These are phyloP conservation scores for Penicillium sumatraense DNA, from an alignment of 2,329 filamentous ascomycete genomes.

Conservation along the genomic window DNA sequence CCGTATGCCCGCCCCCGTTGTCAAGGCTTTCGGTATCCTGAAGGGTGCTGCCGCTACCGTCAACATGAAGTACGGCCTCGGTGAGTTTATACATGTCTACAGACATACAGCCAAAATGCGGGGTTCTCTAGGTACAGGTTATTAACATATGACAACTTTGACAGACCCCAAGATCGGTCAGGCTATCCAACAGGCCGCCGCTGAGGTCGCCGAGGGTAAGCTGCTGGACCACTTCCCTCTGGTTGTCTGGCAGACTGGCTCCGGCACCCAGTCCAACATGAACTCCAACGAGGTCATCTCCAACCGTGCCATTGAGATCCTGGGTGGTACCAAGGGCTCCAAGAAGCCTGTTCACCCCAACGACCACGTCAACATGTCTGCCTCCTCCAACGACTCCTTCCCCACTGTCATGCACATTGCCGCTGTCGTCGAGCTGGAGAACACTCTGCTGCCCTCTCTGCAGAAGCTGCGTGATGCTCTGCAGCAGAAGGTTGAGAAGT, in stretches of 20 bases:
- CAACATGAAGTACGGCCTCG: constrained; percentile 90
- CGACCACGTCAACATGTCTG: constrained; percentile 99
- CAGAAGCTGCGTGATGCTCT: constrained; percentile 81
- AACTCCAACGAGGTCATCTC: constrained; percentile 99
- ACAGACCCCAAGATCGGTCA: constrained; percentile 84
- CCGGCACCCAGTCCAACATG: constrained; percentile 99
- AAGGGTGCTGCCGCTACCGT: constrained; percentile 96
- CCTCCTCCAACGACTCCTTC: constrained; percentile 98
- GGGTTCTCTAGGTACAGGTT: not conserved
- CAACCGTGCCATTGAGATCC: constrained; percentile 97
- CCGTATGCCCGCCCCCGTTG: constrained; percentile 91
- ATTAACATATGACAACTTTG: not conserved
- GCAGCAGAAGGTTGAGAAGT: constrained; percentile 85
- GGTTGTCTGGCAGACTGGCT: constrained; percentile 98
- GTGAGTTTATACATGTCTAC: constrained; percentile 45
- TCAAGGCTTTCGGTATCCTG: constrained; percentile 93
- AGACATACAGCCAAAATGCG: not conserved
- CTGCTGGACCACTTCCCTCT: constrained; percentile 97
- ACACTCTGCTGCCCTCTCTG: constrained; percentile 80
- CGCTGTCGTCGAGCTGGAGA: constrained; percentile 89
- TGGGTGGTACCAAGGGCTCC: constrained; percentile 89
- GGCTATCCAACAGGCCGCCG: constrained; percentile 92
- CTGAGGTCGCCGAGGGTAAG: constrained; percentile 91
- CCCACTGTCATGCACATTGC: constrained; percentile 99
- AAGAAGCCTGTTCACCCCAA: constrained; percentile 99